phyloP scores from a whole-genome alignment of 2,329 filamentous ascomycete genomes.

The Neofusicoccum parvum region DNA sequence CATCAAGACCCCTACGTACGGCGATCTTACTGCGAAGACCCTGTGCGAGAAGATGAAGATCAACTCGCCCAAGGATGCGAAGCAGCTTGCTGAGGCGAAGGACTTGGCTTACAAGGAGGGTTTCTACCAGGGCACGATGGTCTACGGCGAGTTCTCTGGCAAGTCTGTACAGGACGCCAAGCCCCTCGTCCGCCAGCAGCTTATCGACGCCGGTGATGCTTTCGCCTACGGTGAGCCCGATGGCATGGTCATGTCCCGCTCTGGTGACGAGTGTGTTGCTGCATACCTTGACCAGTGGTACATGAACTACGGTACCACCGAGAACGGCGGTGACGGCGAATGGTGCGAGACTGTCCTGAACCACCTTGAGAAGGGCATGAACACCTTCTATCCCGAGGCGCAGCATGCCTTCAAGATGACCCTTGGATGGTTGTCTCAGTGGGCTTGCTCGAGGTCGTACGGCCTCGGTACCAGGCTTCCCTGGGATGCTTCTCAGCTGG shows the following conservation, averaged over 20 bases:
- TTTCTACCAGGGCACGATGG: slow-evolving; percentile 92
- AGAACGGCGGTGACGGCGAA: slow-evolving; percentile 67
- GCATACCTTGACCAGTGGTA: slow-evolving; percentile 97
- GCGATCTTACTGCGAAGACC: slow-evolving; percentile 78
- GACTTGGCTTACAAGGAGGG: slow-evolving; percentile 96
- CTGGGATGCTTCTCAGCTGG: slow-evolving; percentile 88
- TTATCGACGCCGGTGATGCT: slow-evolving; percentile 76
- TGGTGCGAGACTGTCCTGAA: slow-evolving; percentile 72
- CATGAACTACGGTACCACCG: slow-evolving; percentile 77
- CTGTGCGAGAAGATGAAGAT: slow-evolving; percentile 95
- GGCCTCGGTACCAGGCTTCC: slow-evolving; percentile 92
- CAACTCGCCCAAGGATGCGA: slow-evolving; percentile 90
- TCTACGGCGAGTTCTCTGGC: slow-evolving; percentile 84
- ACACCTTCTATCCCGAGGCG: slow-evolving; percentile 70
- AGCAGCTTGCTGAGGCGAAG: slow-evolving; percentile 89
- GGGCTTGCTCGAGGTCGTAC: slow-evolving; percentile 90
- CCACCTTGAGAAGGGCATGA: slow-evolving; percentile 59
- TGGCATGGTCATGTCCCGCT: slow-evolving; percentile 83
- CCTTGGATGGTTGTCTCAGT: slow-evolving; percentile 89
- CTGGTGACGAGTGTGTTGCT: slow-evolving; percentile 90
- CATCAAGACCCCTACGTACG: slow-evolving; percentile 74
- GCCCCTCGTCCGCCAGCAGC: slow-evolving; percentile 75
- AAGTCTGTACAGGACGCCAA: slow-evolving; percentile 85
- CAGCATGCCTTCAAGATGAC: slow-evolving; percentile 73
- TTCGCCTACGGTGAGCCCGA: slow-evolving; percentile 96